Base-by-base conservation (phyloP, 2,329 filamentous ascomycete genomes). In the Colletotrichum neosansevieriae region DNA sequence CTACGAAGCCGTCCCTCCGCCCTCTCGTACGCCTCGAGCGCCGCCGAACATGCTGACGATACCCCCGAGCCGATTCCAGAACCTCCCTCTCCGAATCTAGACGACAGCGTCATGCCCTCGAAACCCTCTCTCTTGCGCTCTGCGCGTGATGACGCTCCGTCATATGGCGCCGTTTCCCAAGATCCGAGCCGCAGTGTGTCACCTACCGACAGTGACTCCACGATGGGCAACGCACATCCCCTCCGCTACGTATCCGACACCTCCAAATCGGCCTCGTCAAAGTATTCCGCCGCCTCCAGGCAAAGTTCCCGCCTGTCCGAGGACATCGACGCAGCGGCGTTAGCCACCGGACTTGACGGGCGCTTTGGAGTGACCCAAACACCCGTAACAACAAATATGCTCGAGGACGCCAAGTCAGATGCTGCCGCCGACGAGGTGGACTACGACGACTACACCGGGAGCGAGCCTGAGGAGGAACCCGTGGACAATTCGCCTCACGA, bases 401-500 rank as follows among this genome's bases (percentile, higher is more conserved):
- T 83, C 5, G 81, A 83, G 17, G 79, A 83, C 61, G 75, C 78
- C 51, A 69, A 73, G 47, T 64, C 67, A 36, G 59, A 51, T n/a
- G 50, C 44, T 12, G 64, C 63, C 6, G 67, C 71, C 13, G 74
- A 73, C 56, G 71, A 74, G 34, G 69, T 71, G 24, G 71, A 65
- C 40, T 71, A 75, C 56, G 73, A 74, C 13, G 78, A 82, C 15
- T 77, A 74, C 12, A 70, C 72, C 17, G 73, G 74, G n/a, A 77
- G 78, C n/a, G 76, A 77, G 11, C 80, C 79, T 29, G 80, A 81
- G 15, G 84, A 87, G 29, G 80, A 84, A 36, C 86, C 87, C 12
- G 82, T 85, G 15, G 91, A 93, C 75, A 90, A 94, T 78, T 93
- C 91, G 0, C 90, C 90, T 11, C 93, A 95, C 76, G 84, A 93